A percentile compares a stretch with the other conserved stretches of the same genome.
These are phyloP conservation scores for Solanum etuberosum DNA, from an alignment of 257 asterid genomes.

Conservation along the genomic window DNA sequence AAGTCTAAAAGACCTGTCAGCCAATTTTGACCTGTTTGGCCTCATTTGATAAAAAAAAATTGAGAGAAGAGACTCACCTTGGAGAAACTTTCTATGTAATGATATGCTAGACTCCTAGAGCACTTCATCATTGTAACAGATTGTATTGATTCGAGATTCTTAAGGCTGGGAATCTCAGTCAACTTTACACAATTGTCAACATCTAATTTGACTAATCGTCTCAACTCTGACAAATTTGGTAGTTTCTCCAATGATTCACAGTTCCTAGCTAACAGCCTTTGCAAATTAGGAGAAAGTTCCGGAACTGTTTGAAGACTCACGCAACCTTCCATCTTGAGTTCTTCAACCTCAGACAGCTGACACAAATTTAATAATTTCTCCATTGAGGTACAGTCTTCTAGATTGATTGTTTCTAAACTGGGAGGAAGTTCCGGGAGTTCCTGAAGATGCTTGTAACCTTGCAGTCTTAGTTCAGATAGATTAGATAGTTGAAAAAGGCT, in stretches of 20 bases:
- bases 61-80: no score
- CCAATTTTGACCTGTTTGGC: neutral
- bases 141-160: neutral
- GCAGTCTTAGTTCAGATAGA: neutral
- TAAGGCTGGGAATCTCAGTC: neutral
- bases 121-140: neutral
- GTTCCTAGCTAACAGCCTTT: neutral
- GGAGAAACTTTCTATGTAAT: neutral
- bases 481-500: neutral
- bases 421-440: neutral
- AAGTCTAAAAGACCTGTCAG: neutral
- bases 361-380: neutral
- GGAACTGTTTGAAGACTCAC: neutral
- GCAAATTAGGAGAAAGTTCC: neutral
- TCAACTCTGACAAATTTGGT: neutral
- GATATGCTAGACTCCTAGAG: neutral
- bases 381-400: neutral
- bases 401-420: neutral
- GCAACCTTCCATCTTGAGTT: neutral
- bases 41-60: neutral
- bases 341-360: neutral
- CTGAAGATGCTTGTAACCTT: neutral
- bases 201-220: neutral
- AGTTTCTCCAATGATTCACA: slow-evolving; percentile 1
- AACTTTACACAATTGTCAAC: neutral